Evolutionary conservation across 805 yeast species (phyloP).

Genomic region (Candida lessepsii): DNA sequence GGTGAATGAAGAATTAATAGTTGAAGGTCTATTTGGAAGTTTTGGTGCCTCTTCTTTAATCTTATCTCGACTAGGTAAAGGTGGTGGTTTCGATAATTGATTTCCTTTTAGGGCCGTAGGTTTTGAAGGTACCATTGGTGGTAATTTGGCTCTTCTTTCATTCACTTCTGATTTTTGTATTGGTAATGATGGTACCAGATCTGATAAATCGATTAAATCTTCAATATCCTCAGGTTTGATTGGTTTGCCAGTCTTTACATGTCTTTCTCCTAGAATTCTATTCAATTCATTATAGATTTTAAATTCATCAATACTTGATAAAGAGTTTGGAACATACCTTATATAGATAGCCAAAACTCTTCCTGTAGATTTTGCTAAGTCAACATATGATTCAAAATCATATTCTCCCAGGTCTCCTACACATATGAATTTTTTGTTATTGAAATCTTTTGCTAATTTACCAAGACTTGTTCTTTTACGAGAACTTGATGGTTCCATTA

Average conservation of each 20-base stretch:
- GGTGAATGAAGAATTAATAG: too few relatives aligned
- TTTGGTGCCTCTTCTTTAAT: slow-evolving; percentile 12
- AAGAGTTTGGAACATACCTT: slow-evolving; percentile 68
- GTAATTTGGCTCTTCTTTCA: slow-evolving; percentile 19
- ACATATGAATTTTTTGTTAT: slow-evolving; percentile 71
- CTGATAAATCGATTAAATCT: slow-evolving; percentile 41
- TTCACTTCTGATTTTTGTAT: not conserved
- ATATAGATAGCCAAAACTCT: slow-evolving; percentile 75
- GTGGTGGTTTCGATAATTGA: slow-evolving; percentile 21
- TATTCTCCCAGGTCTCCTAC: slow-evolving; percentile 96
- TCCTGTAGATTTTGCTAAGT: slow-evolving; percentile 61
- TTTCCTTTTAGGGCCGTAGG: slow-evolving; percentile 42
- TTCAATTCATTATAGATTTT: slow-evolving; percentile 33
- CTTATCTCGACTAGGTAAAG: slow-evolving; percentile 25
- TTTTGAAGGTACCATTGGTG: slow-evolving; percentile 50
- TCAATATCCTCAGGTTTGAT: slow-evolving; percentile 17
- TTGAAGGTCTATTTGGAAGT: slow-evolving; percentile 14
- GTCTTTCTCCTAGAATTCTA: slow-evolving; percentile 15
- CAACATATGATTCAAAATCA: slow-evolving; percentile 87
- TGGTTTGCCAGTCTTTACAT: slow-evolving; percentile 11
- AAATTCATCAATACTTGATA: slow-evolving; percentile 53
- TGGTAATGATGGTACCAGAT: slow-evolving; percentile 10
- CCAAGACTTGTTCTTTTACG: slow-evolving; percentile 68
- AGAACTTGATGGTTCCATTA: slow-evolving; percentile 84
- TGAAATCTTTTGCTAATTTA: slow-evolving; percentile 69